Evolutionary conservation across 306 rosid genomes (phyloP), one percentile per base, ranked within the genome.

Genomic region (Astragalus glycyphyllos): DNA sequence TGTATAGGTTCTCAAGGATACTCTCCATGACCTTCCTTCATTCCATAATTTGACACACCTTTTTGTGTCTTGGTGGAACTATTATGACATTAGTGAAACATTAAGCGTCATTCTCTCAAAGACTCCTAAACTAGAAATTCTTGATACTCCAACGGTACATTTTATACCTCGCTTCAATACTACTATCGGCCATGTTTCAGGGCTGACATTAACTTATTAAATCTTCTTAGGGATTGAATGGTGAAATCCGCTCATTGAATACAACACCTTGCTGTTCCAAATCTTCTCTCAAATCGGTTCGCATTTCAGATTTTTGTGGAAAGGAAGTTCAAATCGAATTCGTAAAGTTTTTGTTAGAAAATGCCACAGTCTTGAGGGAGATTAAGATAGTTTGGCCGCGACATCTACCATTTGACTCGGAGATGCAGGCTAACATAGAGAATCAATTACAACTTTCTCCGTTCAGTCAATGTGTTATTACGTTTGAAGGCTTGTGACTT

Each of bases 201-300:
- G 37, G 37, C n/a, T 5, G 0, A 13, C 5, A 47, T 8, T 65
- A 8, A 14, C 9, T 42, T 60, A 2, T 11, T 77, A 23, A 12
- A 51, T 61, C 53, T 13, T 26, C 8, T 42, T 41, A 61, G 81
- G 71, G 70, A 42, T 11, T 11, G 26, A 7, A 15, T 60, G 76
- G 76, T 58, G 76, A 61, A 69, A 14, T 51, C 0, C 51, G 48
- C 58, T 31, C 6, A 69, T 31, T 16, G 7, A 77, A 29, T 23
- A 61, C 59, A 51, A 50, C 51, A 31, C 71, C 81, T 20, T 20
- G 1, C 42, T 69, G 76, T 61, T 40, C 69, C 6, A 69, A 42
- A 56, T 69, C 20, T 42, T 13, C 42, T 51, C 65, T 77, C 42
- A 50, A 60, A 32, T 54, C 7, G 7, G 40, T 77, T 60, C 42